Evolutionary conservation across 1,139 yeast species (phyloP).

Genomic region (Waltiozyma sp.): DNA sequence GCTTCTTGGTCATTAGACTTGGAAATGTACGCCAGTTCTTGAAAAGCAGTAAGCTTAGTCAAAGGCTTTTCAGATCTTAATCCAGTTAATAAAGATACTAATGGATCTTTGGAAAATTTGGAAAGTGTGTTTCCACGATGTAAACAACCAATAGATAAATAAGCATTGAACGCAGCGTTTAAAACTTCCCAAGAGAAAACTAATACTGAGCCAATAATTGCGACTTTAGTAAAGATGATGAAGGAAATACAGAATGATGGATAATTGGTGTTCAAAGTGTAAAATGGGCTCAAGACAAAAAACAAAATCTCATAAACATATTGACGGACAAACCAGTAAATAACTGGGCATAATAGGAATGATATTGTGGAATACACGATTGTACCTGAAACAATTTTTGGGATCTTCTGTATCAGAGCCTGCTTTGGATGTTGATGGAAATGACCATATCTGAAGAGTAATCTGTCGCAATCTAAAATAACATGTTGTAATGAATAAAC

Average conservation of each 20-base stretch:
- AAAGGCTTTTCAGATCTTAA: constrained; percentile 45
- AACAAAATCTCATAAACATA: constrained; percentile 32
- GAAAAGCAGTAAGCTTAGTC: constrained; percentile 59
- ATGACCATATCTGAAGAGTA: constrained; percentile 33
- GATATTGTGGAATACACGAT: constrained; percentile 25
- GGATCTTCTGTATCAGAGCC: constrained; percentile 22
- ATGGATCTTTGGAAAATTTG: constrained; percentile 56
- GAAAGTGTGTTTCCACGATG: constrained; percentile 66
- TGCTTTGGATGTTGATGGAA: constrained; percentile 28
- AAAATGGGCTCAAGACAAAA: constrained; percentile 19
- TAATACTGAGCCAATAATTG: constrained; percentile 30
- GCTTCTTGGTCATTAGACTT: constrained; percentile 37
- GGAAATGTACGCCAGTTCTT: constrained; percentile 55
- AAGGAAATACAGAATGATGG: constrained; percentile 31
- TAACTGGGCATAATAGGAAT: constrained; percentile 30
- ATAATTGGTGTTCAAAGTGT: constrained; percentile 26
- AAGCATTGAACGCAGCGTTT: constrained; percentile 57
- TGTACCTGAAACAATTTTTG: constrained; percentile 29
- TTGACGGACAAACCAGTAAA: constrained; percentile 35
- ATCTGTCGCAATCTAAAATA: constrained; percentile 47
- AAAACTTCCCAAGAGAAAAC: constrained; percentile 47
- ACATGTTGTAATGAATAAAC: constrained; percentile 45
- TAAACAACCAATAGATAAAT: constrained; percentile 73
- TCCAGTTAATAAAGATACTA: constrained; percentile 67
- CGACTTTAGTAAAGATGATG: constrained; percentile 25